Conservation (phyloP, 2,329 filamentous ascomycete species). For the Fusarium sublunatum region DNA sequence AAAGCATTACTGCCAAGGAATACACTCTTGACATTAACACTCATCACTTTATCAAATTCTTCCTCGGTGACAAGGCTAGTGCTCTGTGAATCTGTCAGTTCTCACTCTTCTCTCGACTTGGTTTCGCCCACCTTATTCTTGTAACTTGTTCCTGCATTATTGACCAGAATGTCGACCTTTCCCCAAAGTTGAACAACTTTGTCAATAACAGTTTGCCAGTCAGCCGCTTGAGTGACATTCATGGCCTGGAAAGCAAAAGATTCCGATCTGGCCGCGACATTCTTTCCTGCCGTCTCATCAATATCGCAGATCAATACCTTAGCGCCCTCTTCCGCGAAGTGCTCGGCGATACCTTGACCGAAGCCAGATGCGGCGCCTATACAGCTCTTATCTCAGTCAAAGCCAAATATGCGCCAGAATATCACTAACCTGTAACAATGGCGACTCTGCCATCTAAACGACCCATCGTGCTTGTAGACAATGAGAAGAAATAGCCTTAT, state of each 20-base stretch:
- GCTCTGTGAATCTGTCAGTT: background rate
- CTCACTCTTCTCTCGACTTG: accelerated
- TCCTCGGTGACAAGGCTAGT: constrained; percentile 12
- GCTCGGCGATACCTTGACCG: constrained; percentile 24
- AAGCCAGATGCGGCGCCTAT: constrained; percentile 22
- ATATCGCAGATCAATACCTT: constrained; percentile 15
- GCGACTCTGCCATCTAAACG: constrained; percentile 21
- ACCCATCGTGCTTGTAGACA: constrained; percentile 4
- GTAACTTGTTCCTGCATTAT: constrained; percentile 19
- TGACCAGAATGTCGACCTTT: constrained; percentile 15
- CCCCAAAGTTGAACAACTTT: background rate
- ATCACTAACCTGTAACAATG: constrained; percentile 9
- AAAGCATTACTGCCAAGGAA: constrained; percentile 12
- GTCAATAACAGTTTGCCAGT: constrained; percentile 2
- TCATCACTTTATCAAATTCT: constrained; percentile 20
- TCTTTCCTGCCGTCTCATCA: background rate
- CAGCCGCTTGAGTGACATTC: constrained; percentile 9
- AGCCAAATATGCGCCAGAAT: accelerated
- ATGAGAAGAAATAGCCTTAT: too few species aligned
- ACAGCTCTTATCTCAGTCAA: background rate
- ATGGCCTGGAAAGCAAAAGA: background rate
- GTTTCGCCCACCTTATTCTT: constrained; percentile 1
- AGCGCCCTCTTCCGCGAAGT: constrained; percentile 13
- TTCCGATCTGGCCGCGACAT: background rate
- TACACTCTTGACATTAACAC: constrained; percentile 14